Evolutionary conservation across 495 filamentous ascomycete species (phyloP), one percentile per base, ranked within the genome.

Genomic region (Bombardia bombarda): DNA sequence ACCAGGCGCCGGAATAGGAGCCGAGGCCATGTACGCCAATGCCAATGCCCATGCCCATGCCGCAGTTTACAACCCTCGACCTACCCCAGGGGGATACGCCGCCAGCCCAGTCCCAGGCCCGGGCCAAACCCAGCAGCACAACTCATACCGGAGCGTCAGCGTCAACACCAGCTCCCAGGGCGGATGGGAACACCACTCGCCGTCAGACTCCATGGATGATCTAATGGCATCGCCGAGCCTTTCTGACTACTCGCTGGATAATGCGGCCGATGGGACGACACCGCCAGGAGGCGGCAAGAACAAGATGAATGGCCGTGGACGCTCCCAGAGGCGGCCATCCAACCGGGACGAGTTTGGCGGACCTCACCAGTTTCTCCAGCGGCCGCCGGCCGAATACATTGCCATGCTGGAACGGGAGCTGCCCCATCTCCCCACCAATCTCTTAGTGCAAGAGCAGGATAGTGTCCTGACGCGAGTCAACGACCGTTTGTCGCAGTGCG

Each of bases 261-360:
- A 58, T 38, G 44, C 66, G 19, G 40, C 16, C 13, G 26, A 18
- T 17, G 45, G 53, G 12, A 57, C 71, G 36, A 40, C 58, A n/a
- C 54, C 58, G 14, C 46, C 56, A 22, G 49, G 50, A 45, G 60
- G 65, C 43, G 72, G 66, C 40, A 63, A 67, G 43, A 72, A 66
- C 58, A 66, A 61, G 58, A 60, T 46, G 24, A 46, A 60, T 45
- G 61, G 69, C 34, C 78, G 75, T 49, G 62, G 72, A 43, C 72
- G 80, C 46, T 69, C 81, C 22, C 82, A 84, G 61, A 75, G 84
- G 56, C 77, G 82, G 18, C 73, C 82, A 25, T 84, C 83, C n/a
- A 87, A 85, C 67, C 74, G 86, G 28, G 86, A 90, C 73, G 87
- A 90, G 60, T 93, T 90, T 63, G 86, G 89, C 66, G 86, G 86